These are phyloP conservation scores for Starmerella etchellsii DNA, from an alignment of 805 yeast species.

Conservation along the genomic window DNA sequence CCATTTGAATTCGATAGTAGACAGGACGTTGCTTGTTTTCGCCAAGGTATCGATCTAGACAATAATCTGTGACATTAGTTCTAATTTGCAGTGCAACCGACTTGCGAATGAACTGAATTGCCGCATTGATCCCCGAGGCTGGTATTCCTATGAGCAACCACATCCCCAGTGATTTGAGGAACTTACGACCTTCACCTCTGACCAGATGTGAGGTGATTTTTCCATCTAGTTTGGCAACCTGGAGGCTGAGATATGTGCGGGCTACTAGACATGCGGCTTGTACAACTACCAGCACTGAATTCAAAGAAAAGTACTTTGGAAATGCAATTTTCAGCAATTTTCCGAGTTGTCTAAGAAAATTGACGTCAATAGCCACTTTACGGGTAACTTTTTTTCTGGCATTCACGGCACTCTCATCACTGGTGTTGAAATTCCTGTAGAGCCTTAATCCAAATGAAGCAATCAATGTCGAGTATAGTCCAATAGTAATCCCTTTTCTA, in stretches of 20 bases:
- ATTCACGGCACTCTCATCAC: neutral
- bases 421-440: slow-evolving; percentile 2
- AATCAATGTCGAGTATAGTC: slow-evolving; percentile 13
- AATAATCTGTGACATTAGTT: slow-evolving; percentile 46
- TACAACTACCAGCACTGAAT: slow-evolving; percentile 30
- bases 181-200: slow-evolving; percentile 50
- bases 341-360: slow-evolving; percentile 23
- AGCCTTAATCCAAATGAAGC: slow-evolving; percentile 12
- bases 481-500: slow-evolving; percentile 18
- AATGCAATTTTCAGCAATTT: slow-evolving; percentile 26
- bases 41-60: slow-evolving; percentile 54
- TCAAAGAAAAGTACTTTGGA: slow-evolving; percentile 25
- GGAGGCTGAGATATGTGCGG: slow-evolving; percentile 62
- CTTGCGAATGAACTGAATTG: slow-evolving; percentile 35
- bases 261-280: slow-evolving; percentile 50
- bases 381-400: slow-evolving; percentile 16
- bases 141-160: slow-evolving; percentile 87
- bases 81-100: slow-evolving; percentile 38
- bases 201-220: slow-evolving; percentile 69
- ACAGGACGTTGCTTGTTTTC: slow-evolving; percentile 36
- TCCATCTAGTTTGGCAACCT: slow-evolving; percentile 81
- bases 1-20: slow-evolving; percentile 58
- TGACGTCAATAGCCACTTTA: slow-evolving; percentile 26
- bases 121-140: slow-evolving; percentile 64
- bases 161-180: slow-evolving; percentile 46